Evolutionary conservation across 1,284 basidiomycete species (phyloP).

Genomic region (Veloboletus limbatus): DNA sequence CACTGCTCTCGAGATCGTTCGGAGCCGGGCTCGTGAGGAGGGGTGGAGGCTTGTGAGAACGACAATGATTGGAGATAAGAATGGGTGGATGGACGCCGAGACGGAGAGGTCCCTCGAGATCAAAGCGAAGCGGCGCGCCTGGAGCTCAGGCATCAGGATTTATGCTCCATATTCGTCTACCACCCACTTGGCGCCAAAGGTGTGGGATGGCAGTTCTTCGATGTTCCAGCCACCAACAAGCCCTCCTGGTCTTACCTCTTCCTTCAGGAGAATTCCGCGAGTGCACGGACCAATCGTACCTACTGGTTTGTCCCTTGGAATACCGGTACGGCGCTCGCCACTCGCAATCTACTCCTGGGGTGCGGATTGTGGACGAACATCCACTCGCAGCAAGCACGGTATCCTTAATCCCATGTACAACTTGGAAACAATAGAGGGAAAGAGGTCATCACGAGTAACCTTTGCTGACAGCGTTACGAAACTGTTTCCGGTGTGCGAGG

Average conservation of each 20-base stretch:
- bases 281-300: slow-evolving; percentile 28
- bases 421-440: slow-evolving; percentile 16
- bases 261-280: background rate
- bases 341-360: slow-evolving; percentile 24
- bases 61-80: slow-evolving; percentile 16
- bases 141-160: slow-evolving; percentile 34
- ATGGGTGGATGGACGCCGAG: slow-evolving; percentile 30
- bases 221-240: slow-evolving; percentile 1
- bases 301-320: slow-evolving; percentile 29
- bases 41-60: slow-evolving; percentile 30
- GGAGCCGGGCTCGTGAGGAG: slow-evolving; percentile 28
- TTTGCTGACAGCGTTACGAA: slow-evolving; percentile 23
- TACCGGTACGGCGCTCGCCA: slow-evolving; percentile 26
- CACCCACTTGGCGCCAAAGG: slow-evolving; percentile 3
- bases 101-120: slow-evolving; percentile 23
- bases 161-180: slow-evolving; percentile 20
- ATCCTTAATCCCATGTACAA: slow-evolving; percentile 12
- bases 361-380: slow-evolving; percentile 5
- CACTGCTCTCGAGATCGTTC: slow-evolving; percentile 27
- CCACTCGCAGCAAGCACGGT: slow-evolving; percentile 13
- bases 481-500: slow-evolving; percentile 33
- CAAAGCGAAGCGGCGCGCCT: slow-evolving; percentile 34
- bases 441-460: slow-evolving; percentile 19
- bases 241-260: slow-evolving; percentile 26
- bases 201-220: slow-evolving; percentile 18